These are phyloP conservation scores for Diddensiella caesifluorescens DNA, from an alignment of 805 yeast species.

Conservation along the genomic window DNA sequence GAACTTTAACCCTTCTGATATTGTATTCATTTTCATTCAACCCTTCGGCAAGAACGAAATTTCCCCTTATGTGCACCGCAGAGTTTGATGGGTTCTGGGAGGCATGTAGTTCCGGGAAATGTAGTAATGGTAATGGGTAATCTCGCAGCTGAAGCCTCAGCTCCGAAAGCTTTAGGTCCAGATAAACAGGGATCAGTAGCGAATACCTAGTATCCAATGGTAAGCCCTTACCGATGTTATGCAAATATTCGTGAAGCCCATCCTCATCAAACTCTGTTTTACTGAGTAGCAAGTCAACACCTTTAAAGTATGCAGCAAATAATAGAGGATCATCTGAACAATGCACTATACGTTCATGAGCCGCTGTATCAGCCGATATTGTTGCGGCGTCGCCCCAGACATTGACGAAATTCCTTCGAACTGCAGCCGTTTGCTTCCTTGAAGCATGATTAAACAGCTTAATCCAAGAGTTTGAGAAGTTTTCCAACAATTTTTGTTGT, in stretches of 20 bases:
- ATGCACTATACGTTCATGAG: constrained; percentile 43
- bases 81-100: constrained; percentile 29
- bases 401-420: constrained; percentile 34
- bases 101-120: constrained; percentile 52
- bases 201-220: constrained; percentile 69
- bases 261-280: constrained; percentile 49
- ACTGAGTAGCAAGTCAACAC: constrained; percentile 43
- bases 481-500: constrained; percentile 37
- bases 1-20: constrained; percentile 56
- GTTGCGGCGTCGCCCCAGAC: constrained; percentile 26
- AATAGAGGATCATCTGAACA: constrained; percentile 48
- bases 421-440: constrained; percentile 30
- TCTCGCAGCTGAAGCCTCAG: constrained; percentile 70
- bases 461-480: constrained; percentile 67
- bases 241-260: constrained; percentile 54
- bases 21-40: constrained; percentile 46
- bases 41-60: constrained; percentile 64
- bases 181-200: constrained; percentile 56
- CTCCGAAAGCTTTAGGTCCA: constrained; percentile 55
- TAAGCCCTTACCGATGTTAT: constrained; percentile 74
- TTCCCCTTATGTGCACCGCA: constrained; percentile 47
- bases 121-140: constrained; percentile 77
- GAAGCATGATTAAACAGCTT: constrained; percentile 44
- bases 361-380: constrained; percentile 35
- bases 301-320: constrained; percentile 45